Conservation (phyloP, 208 protist species). For the Acanthamoeba healyi region DNA sequence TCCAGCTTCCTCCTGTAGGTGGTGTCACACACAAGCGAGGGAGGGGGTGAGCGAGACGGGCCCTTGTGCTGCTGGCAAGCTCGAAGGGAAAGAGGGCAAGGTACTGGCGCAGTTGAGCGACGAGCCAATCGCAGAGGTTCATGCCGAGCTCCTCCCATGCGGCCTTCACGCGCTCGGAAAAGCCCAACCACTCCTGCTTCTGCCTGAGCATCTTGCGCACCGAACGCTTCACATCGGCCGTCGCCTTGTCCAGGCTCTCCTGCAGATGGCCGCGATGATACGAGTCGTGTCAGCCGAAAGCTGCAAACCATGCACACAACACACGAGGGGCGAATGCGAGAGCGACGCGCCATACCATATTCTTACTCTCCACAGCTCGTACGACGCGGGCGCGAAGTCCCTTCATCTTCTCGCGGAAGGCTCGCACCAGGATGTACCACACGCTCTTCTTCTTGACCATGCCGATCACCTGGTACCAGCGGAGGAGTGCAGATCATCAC, state of each 20-base stretch:
- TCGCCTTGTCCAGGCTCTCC: background rate
- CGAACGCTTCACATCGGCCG: background rate
- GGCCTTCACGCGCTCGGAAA: conserved; percentile 3
- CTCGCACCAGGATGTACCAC: conserved; percentile 40
- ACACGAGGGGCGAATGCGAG: no score
- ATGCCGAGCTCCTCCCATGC: conserved; percentile 6
- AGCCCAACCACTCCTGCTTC: conserved; percentile 16
- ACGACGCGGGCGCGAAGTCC: background rate
- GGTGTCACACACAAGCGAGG: no score
- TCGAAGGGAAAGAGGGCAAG: background rate
- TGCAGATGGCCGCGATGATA: no score
- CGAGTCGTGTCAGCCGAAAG: no score
- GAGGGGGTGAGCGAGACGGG: no score
- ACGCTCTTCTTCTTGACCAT: conserved; percentile 50
- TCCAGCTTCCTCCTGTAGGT: background rate
- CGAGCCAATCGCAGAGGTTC: background rate
- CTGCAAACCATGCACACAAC: no score
- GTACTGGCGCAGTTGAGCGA: background rate
- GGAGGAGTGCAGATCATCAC: background rate
- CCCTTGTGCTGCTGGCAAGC: background rate
- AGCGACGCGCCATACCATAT: no score
- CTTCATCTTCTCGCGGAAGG: conserved; percentile 30
- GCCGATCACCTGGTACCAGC: background rate
- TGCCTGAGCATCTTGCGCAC: conserved; percentile 8
- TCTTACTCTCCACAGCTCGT: background rate